Evolutionary conservation across 1,139 yeast species (phyloP), one percentile per base, ranked within the genome.

Genomic region (Magnusiomyces paraingens): DNA sequence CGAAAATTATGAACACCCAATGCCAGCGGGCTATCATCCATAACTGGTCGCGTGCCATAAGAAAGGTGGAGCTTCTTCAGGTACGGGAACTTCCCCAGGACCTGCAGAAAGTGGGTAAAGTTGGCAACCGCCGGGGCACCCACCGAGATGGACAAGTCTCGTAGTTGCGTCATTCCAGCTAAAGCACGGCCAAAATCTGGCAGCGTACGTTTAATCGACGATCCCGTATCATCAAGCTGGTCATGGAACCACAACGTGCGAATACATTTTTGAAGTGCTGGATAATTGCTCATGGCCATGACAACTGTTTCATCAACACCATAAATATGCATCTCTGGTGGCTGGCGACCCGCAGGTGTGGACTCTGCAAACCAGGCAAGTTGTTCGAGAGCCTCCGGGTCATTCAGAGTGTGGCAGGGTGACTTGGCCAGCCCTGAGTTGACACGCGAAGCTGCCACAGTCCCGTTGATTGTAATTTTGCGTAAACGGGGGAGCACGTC

Each of bases 181-280:
- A 46, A 14, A 14, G 38, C 11, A n/a, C 36, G 29, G 36, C 42
- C 41, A 36, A 46, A 46, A 14, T 46, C 49, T 35, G 20, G n/a
- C n/a, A 20, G n/a, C 11, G 11, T 15, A 14, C 36, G 42, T 14
- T 20, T 46, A 3, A 26, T 46, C 15, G 49, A 46, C 15, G 4
- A 18, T 2, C 42, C 49, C 35, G 41, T 15, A 11, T 35, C 17
- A 18, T 46, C 49, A 3, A 21, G n/a, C 2, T 14, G 17, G 18
- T 46, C 49, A 36, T 46, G 49, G 18, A 46, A 36, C 41, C 42
- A 46, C 3, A 46, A 10, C 10, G 49, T 46, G 3, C 14, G 41
- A 15, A 46, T 14, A 12, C 18, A 21, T 26, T 32, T 36, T 46
- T 35, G 49, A 10, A 46, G 32, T 10, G 35, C n/a, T 15, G 49